Evolutionary conservation across 768 basidiomycete species (phyloP), one percentile per base, ranked within the genome.

Genomic region (Boletellus ananas): DNA sequence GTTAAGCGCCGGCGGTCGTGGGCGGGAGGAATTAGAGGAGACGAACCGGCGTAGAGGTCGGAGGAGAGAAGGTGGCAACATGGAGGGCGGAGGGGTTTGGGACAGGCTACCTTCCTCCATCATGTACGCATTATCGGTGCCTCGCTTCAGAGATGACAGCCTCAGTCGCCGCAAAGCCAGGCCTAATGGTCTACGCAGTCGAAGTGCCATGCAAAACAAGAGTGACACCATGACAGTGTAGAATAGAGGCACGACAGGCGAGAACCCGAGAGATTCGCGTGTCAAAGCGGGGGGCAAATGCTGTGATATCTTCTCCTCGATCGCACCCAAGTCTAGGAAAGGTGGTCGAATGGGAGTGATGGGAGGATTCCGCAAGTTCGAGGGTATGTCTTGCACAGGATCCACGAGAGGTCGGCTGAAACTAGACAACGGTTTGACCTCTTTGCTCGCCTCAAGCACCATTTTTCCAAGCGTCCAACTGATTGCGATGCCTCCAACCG

Each of bases 381-480:
- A 70, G 20, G 83, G 77, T 39, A 82, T 75, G 55, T 83, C 79
- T 46, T 87, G 83, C 47, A 88, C 74, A 9, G 88, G 87, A 58
- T 91, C 90, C 23, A 76, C 77, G n/a, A 90, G 64, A 6, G 87
- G 88, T 44, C 71, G 75, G 23, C 72, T 68, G 4, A 71, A 59
- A 47, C 74, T 74, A 12, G 69, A 65, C 37, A 75, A 69, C 7
- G 77, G 64, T 4, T 80, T 79, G 7, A 93, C 80, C 64, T 90
- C 89, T 55, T 88, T 90, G 72, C 90, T 93, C 23, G 96, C 96
- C 70, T 98, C 95, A 23, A 97, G 78, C 0, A 98, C 95, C 94
- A 98, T 98, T 69, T 97, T 98, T 23, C 96, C 96, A 31, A 98
- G 76, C 4, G 96, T 97, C 96, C 96, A 99, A 60, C 84, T 92